phyloP scores from a whole-genome alignment of 345 rosid species.

The Carallia pectinifolia region DNA sequence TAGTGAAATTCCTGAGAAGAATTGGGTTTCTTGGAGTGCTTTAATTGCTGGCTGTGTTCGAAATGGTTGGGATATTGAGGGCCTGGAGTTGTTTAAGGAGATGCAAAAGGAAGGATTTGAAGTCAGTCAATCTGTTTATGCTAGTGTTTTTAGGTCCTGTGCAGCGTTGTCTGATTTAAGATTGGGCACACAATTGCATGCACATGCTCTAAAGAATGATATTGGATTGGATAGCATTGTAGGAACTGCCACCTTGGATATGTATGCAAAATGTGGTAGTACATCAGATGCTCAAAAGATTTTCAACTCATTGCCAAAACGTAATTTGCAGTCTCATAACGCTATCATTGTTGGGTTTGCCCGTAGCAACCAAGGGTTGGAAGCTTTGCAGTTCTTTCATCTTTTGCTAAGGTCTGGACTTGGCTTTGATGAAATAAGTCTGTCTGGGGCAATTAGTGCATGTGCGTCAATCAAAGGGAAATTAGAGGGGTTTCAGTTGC shows the following conservation, averaged over 20 bases:
- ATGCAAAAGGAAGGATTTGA: constrained; percentile 53
- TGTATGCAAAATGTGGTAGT: constrained; percentile 83
- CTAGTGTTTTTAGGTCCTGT: constrained; percentile 78
- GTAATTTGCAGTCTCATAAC: constrained; percentile 68
- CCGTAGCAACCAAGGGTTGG: constrained; percentile 48
- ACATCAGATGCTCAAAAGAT: constrained; percentile 62
- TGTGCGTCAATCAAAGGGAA: constrained; percentile 65
- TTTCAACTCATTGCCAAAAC: constrained; percentile 60
- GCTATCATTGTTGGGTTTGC: constrained; percentile 80
- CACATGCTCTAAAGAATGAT: constrained; percentile 65
- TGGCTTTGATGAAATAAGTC: constrained; percentile 73
- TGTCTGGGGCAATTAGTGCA: constrained; percentile 83
- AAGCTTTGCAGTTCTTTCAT: constrained; percentile 61
- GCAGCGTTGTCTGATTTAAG: constrained; percentile 54
- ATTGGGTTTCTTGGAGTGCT: constrained; percentile 86
- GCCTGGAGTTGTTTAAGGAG: constrained; percentile 64
- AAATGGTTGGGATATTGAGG: constrained; percentile 44
- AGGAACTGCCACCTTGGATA: constrained; percentile 86
- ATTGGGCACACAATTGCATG: constrained; percentile 77
- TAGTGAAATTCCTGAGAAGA: constrained; percentile 55
- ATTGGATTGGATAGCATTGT: constrained; percentile 64
- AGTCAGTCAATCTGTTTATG: constrained; percentile 83
- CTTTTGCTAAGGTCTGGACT: constrained; percentile 50
- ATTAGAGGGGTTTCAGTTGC: constrained; percentile 70
- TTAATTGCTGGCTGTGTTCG: constrained; percentile 78